These are phyloP conservation scores for Aspergillus glaucus DNA, from an alignment of 2,329 filamentous ascomycete genomes.

Conservation along the genomic window DNA sequence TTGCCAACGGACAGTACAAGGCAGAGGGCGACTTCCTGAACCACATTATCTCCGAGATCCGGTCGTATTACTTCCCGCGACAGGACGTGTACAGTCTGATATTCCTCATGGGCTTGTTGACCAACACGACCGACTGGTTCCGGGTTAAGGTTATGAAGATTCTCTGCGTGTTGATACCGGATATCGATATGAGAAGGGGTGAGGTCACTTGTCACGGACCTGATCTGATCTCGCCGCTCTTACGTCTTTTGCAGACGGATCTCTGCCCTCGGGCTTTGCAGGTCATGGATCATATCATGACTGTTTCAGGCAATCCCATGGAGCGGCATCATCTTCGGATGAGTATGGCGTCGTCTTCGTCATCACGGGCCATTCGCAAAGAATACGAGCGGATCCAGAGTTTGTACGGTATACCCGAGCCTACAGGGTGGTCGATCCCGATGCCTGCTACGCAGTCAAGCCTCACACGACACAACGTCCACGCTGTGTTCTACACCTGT, in stretches of 20 bases:
- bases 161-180: slow-evolving; percentile 74
- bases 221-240: slow-evolving; percentile 86
- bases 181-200: slow-evolving; percentile 86
- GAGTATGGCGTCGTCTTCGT: slow-evolving; percentile 85
- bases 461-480: slow-evolving; percentile 82
- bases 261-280: slow-evolving; percentile 88
- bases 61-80: slow-evolving; percentile 70
- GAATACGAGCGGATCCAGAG: slow-evolving; percentile 93
- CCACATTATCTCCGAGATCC: slow-evolving; percentile 67
- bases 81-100: slow-evolving; percentile 80
- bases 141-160: slow-evolving; percentile 90
- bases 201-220: slow-evolving; percentile 88
- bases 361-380: slow-evolving; percentile 78
- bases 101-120: slow-evolving; percentile 84
- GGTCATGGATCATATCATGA: slow-evolving; percentile 92
- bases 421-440: slow-evolving; percentile 92
- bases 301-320: slow-evolving; percentile 83
- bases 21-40: slow-evolving; percentile 68
- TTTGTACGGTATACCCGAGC: slow-evolving; percentile 91
- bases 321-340: slow-evolving; percentile 92
- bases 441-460: slow-evolving; percentile 85
- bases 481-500: slow-evolving; percentile 93
- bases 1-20: slow-evolving; percentile 60
- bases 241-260: slow-evolving; percentile 84
- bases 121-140: slow-evolving; percentile 83